phyloP scores from a whole-genome alignment of 2,329 filamentous ascomycete genomes.

The Aschersonia sp. region DNA sequence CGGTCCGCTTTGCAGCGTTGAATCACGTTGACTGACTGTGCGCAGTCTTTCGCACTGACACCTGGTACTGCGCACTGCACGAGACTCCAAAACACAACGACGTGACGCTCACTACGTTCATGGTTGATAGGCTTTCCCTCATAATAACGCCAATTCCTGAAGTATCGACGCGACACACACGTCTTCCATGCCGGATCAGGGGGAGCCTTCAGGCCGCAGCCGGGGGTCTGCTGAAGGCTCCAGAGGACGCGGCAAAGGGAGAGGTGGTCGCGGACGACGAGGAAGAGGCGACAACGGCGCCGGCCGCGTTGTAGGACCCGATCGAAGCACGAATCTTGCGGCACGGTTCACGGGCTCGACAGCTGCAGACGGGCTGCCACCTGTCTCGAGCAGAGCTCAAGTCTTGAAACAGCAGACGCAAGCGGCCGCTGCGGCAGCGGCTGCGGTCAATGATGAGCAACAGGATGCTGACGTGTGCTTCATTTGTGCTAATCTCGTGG shows the following conservation, averaged over 20 bases:
- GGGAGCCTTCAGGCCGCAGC: conserved; percentile 6
- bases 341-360: neutral
- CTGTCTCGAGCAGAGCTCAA: conserved; percentile 17
- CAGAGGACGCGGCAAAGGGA: conserved; percentile 22
- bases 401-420: conserved; percentile 6
- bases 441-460: conserved; percentile 22
- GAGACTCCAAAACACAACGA: no score
- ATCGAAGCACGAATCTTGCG: conserved; percentile 4
- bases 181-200: conserved; percentile 2
- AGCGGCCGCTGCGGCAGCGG: conserved; percentile 9
- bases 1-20: no score
- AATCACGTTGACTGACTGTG: no score
- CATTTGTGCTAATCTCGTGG: conserved; percentile 85
- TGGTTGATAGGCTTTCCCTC: neutral
- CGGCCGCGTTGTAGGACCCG: conserved; percentile 4
- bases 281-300: conserved; percentile 13
- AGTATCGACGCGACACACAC: neutral
- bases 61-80: no score
- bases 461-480: conserved; percentile 81
- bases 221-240: conserved; percentile 10
- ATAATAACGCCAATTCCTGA: neutral
- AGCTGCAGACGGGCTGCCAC: no score
- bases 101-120: neutral
- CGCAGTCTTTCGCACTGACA: no score
- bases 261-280: conserved; percentile 1